Evolutionary conservation across 345 rosid genomes (phyloP).

Genomic region (Mangifera indica): DNA sequence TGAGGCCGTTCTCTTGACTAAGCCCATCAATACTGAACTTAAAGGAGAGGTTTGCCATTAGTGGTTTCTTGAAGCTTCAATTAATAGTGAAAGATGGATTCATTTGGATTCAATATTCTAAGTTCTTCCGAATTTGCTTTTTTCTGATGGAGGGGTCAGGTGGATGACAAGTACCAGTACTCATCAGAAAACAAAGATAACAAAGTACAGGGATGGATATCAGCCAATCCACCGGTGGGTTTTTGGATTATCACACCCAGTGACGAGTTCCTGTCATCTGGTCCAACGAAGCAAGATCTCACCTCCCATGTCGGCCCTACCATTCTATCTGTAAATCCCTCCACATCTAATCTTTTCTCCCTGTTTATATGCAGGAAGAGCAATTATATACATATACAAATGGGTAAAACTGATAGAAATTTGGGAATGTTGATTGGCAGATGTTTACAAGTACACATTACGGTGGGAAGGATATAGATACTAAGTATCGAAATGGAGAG

Average conservation of each 20-base stretch:
- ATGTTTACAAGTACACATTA: slow-evolving; percentile 83
- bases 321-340: slow-evolving; percentile 45
- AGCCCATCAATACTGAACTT: slow-evolving; percentile 48
- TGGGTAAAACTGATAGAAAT: background rate
- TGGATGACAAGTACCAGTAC: slow-evolving; percentile 88
- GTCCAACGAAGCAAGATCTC: slow-evolving; percentile 79
- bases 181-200: slow-evolving; percentile 55
- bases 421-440: slow-evolving; percentile 26
- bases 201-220: slow-evolving; percentile 73
- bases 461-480: slow-evolving; percentile 55
- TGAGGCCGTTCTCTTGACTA: slow-evolving; percentile 81
- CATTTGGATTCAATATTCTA: background rate
- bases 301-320: slow-evolving; percentile 77
- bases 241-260: slow-evolving; percentile 89
- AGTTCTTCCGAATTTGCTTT: slow-evolving; percentile 7
- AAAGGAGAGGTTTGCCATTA: slow-evolving; percentile 60
- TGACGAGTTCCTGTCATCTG: slow-evolving; percentile 60
- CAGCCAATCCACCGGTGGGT: slow-evolving; percentile 46
- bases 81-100: too few species aligned
- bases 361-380: background rate
- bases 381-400: too few species aligned
- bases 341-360: background rate
- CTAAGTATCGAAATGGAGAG: slow-evolving; percentile 41
- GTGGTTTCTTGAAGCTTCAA: background rate
- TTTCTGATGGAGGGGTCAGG: slow-evolving; percentile 35